Evolutionary conservation across 768 basidiomycete genomes (phyloP).

Genomic region (Cystofilobasidium capitatum): DNA sequence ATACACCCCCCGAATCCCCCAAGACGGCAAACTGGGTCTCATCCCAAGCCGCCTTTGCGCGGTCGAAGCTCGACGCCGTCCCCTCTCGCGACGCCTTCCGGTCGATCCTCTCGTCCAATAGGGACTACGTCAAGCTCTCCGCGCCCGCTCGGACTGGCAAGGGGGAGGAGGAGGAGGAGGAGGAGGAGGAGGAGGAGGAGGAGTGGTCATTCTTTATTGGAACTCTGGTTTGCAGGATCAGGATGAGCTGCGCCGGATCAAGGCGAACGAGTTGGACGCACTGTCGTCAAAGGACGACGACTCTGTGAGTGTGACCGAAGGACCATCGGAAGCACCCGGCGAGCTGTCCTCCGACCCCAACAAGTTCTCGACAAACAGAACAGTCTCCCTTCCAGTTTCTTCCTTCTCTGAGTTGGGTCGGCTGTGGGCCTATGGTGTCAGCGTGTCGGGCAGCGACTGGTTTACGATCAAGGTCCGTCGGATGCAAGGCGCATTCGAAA

Average conservation of each 20-base stretch:
- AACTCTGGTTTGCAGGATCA: slow-evolving; percentile 13
- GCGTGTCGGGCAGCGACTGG: slow-evolving; percentile 46
- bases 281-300: not conserved
- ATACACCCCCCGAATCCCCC: slow-evolving; percentile 42
- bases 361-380: slow-evolving; percentile 60
- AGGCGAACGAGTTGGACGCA: not conserved
- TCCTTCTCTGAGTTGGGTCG: slow-evolving; percentile 59
- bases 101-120: slow-evolving; percentile 49
- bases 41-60: slow-evolving; percentile 41
- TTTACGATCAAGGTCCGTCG: slow-evolving; percentile 30
- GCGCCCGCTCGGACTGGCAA: slow-evolving; percentile 48
- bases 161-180: slow-evolving; percentile 48
- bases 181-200: too few species aligned
- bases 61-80: slow-evolving; percentile 54
- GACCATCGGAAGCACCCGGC: too few species aligned
- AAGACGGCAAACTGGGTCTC: slow-evolving; percentile 50
- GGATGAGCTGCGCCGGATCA: slow-evolving; percentile 1
- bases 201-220: slow-evolving; percentile 48
- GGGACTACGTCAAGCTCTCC: slow-evolving; percentile 50
- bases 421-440: slow-evolving; percentile 68
- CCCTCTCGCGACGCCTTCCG: slow-evolving; percentile 53
- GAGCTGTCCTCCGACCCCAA: slow-evolving; percentile 79
- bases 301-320: too few species aligned
- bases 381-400: slow-evolving; percentile 52
- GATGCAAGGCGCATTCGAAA: slow-evolving; percentile 13